Evolutionary conservation across 2,329 filamentous ascomycete species (phyloP).

Genomic region (Botrytis deweyae): DNA sequence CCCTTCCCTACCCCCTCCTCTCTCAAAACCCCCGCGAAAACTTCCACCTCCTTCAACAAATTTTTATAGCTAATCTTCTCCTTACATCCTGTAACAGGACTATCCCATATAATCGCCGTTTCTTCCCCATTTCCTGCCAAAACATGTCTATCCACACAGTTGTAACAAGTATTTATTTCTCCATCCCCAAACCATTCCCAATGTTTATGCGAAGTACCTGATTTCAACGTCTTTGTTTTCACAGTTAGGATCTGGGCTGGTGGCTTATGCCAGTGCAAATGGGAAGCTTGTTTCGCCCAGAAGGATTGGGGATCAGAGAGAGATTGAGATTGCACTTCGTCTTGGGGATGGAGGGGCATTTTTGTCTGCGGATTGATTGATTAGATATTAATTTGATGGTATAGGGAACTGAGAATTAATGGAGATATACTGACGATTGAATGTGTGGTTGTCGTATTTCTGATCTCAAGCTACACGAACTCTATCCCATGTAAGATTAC

Average conservation of each 20-base stretch:
- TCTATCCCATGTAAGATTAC: not conserved
- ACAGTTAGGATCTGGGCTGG: constrained; percentile 62
- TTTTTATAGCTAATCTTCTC: constrained; percentile 71
- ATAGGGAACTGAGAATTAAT: not conserved
- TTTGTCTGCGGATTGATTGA: not conserved
- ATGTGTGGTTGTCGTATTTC: not conserved
- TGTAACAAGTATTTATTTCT: constrained; percentile 88
- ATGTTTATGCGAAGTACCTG: constrained; percentile 64
- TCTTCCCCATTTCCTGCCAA: constrained; percentile 69
- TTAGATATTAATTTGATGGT: not conserved
- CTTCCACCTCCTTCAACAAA: constrained; percentile 76
- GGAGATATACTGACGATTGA: not conserved
- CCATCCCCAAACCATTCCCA: constrained; percentile 93
- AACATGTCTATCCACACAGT: constrained; percentile 90
- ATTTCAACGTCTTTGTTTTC: constrained; percentile 62
- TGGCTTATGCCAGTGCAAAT: constrained; percentile 77
- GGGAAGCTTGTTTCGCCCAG: constrained; percentile 72
- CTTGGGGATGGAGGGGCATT: constrained; percentile 38
- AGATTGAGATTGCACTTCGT: constrained; percentile 47
- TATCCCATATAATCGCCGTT: constrained; percentile 83
- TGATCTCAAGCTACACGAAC: not conserved
- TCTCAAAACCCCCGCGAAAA: constrained; percentile 75
- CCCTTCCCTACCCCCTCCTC: constrained; percentile 81
- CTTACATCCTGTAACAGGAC: constrained; percentile 74
- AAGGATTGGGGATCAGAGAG: constrained; percentile 69